Conservation (phyloP, 257 asterid genomes). For the Salvia rosmarinus region DNA sequence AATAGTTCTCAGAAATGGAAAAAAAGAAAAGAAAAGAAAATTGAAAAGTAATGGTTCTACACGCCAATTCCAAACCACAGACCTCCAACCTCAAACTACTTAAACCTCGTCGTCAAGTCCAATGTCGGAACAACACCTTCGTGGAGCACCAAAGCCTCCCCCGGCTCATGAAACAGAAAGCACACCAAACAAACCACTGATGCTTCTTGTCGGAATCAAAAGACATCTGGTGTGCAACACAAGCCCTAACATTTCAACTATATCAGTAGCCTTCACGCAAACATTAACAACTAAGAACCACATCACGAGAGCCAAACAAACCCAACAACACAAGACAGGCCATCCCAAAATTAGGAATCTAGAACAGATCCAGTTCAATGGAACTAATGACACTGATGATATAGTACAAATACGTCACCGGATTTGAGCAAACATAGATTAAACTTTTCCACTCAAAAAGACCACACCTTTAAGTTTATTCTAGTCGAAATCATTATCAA, state of each 20-base stretch:
- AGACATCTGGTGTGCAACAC: constrained; percentile 86
- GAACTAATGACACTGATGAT: background rate
- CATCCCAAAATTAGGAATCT: background rate
- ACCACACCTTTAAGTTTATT: background rate
- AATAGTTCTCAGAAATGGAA: background rate
- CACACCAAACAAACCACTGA: constrained; percentile 64
- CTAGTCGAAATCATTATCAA: background rate
- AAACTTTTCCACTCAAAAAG: background rate
- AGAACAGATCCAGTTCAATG: background rate
- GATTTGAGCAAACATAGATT: background rate
- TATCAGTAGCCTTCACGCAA: constrained; percentile 43
- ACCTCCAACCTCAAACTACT: constrained; percentile 29
- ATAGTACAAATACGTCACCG: background rate
- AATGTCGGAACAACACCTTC: constrained; percentile 71
- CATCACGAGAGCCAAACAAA: constrained; percentile 25
- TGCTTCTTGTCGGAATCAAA: constrained; percentile 75
- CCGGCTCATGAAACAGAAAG: constrained; percentile 71
- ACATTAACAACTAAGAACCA: constrained; percentile 26
- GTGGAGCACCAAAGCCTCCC: constrained; percentile 70
- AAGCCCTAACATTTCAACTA: constrained; percentile 54
- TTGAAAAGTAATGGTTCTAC: constrained; percentile 10
- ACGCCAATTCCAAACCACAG: constrained; percentile 34
- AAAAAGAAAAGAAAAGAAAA: constrained; percentile 16
- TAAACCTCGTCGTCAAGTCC: constrained; percentile 65
- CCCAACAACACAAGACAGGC: background rate